A percentile compares a stretch with the other conserved stretches of the same genome.
phyloP scores from a whole-genome alignment of 495 filamentous ascomycete genomes.

The Aspergillus saccharolyticus region DNA sequence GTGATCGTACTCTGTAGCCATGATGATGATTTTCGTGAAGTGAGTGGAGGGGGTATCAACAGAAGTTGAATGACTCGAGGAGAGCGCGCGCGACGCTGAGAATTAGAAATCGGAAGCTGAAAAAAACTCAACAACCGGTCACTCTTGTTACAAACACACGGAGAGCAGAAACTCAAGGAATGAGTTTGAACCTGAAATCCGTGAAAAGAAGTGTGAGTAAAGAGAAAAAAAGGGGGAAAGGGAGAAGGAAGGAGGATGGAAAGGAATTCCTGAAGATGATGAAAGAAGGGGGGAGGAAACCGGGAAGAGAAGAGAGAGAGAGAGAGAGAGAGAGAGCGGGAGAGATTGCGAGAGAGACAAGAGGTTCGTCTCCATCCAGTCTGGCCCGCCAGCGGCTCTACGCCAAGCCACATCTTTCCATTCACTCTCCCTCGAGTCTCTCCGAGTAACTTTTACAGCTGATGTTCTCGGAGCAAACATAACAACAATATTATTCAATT shows the following conservation, averaged over 20 bases:
- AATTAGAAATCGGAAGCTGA: slow-evolving; percentile 7
- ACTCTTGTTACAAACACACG: neutral
- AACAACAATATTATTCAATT: neutral
- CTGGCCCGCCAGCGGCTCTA: slow-evolving; percentile 4
- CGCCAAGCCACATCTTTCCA: neutral
- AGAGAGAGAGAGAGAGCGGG: neutral
- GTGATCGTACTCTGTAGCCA: slow-evolving; percentile 79
- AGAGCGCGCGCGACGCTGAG: slow-evolving; percentile 15
- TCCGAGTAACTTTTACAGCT: too few relatives aligned
- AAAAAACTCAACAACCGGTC: slow-evolving; percentile 15
- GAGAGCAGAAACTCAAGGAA: slow-evolving; percentile 1
- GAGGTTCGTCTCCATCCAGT: neutral
- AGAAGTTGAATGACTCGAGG: slow-evolving; percentile 9
- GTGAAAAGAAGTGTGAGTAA: slow-evolving; percentile 1
- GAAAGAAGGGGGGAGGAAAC: slow-evolving; percentile 23
- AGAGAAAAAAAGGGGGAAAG: slow-evolving; percentile 10
- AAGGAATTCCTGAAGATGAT: slow-evolving; percentile 19
- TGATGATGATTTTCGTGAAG: slow-evolving; percentile 25
- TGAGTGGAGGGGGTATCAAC: slow-evolving; percentile 15
- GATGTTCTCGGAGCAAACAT: too few relatives aligned
- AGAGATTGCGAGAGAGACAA: slow-evolving; percentile 6
- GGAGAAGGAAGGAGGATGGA: slow-evolving; percentile 13
- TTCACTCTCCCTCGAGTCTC: neutral
- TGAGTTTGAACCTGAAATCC: neutral
- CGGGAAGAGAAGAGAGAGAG: slow-evolving; percentile 4